Base-by-base conservation (phyloP, 352 stramenopile genomes). In the Phytophthora boehmeriae region DNA sequence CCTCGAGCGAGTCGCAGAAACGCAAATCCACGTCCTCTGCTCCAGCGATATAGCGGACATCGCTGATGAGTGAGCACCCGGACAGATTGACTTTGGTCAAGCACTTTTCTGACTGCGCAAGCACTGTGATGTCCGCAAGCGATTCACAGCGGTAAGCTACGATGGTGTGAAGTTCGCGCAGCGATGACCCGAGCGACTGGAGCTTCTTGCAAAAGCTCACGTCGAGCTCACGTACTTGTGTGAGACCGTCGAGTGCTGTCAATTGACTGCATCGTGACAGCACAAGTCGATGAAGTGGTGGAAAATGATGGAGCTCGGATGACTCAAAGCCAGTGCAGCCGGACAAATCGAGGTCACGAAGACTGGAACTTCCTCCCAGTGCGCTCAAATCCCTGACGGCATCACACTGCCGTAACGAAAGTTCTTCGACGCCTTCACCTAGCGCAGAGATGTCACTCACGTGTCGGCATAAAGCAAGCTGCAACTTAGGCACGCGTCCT, bases 131-230 rank as follows among this genome's bases (percentile, higher is more conserved):
- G 55, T 88, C 70, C 5, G 54, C 54, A 19, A 90, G 70, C 1
- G 57, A 59, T 2, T 87, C 63, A 36, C 83, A 92, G 4, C 83
- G 83, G 39, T 89, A 92, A 8, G 78, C 73, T 17, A 69, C 70
- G 25, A 81, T 55, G 9, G 73, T 59, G 27, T 68, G 62, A 1
- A 89, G 52, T 0, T 58, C 53, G 2, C 45, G 54, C 41, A 88
- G 44, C 16, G 68, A 60, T n/a, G 22, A 60, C 0, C 51, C 52
- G 17, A 92, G 65, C 0, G 59, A 63, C 6, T 39, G 39, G 5
- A 90, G 64, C 17, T 85, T 72, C 58, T 75, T 77, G 54, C 80
- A 89, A 48, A 88, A 92, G 58, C 83, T 90, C 42, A 89, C 83
- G 59, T 92, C 80, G 6, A 92, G 52, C 23, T 89, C 72, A n/a